These are phyloP conservation scores for Geosmithia flava DNA, from an alignment of 2,329 filamentous ascomycete species.

Conservation along the genomic window DNA sequence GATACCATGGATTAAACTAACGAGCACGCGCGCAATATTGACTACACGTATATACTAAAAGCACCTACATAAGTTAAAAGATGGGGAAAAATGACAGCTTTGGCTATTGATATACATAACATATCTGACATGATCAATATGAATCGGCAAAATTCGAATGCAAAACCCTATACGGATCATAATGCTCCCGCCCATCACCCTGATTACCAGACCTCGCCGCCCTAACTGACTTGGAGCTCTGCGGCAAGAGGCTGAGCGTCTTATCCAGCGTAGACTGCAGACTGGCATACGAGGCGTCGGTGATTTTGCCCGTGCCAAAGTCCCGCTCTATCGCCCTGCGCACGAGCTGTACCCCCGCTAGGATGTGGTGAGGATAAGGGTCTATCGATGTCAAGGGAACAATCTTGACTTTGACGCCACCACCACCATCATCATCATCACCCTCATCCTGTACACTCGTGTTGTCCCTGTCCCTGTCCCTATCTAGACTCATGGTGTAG, in stretches of 20 bases:
- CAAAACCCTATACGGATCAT: constrained; percentile 5
- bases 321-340: constrained; percentile 16
- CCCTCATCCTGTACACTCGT: background rate
- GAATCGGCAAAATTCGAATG: constrained; percentile 4
- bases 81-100: no score
- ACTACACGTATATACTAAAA: no score
- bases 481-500: constrained; percentile 5
- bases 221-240: constrained; percentile 17
- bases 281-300: constrained; percentile 11
- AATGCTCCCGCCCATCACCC: background rate
- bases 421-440: background rate
- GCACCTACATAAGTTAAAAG: no score
- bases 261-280: constrained; percentile 12
- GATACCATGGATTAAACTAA: no score
- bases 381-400: constrained; percentile 17
- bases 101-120: no score
- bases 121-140: background rate
- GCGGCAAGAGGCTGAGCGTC: constrained; percentile 13
- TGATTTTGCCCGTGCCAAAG: constrained; percentile 11
- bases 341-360: constrained; percentile 15
- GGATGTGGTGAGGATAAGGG: constrained; percentile 17
- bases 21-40: no score
- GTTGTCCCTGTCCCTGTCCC: no score
- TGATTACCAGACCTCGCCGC: constrained; percentile 7
- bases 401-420: background rate